Evolutionary conservation across 2,329 filamentous ascomycete genomes (phyloP).

Genomic region (Xylaria sp.): DNA sequence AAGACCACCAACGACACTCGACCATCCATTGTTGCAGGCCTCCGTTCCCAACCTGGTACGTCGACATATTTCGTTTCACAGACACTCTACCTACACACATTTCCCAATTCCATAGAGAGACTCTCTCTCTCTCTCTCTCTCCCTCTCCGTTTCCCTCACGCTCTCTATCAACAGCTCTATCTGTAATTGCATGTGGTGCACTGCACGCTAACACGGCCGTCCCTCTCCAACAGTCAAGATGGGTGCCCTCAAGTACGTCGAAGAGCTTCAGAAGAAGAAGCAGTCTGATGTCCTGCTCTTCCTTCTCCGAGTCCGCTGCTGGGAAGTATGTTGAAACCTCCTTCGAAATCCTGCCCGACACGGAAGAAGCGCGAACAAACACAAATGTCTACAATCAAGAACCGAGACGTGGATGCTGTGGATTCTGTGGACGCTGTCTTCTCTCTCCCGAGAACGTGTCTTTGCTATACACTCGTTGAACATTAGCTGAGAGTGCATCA

Average conservation of each 20-base stretch:
- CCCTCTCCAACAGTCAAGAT: slow-evolving; percentile 70
- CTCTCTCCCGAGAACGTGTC: slow-evolving; percentile 57
- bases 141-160: too few species aligned
- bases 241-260: slow-evolving; percentile 99
- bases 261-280: slow-evolving; percentile 99
- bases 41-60: slow-evolving; percentile 51
- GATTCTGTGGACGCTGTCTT: slow-evolving; percentile 51
- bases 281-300: slow-evolving; percentile 99
- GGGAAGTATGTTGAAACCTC: slow-evolving; percentile 83
- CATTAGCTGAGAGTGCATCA: slow-evolving; percentile 99
- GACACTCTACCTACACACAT: too few species aligned
- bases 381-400: slow-evolving; percentile 45
- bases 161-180: background rate
- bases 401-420: slow-evolving; percentile 49
- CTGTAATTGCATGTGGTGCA: background rate
- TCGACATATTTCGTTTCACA: slow-evolving; percentile 17
- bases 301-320: slow-evolving; percentile 99
- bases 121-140: background rate
- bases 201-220: slow-evolving; percentile 40
- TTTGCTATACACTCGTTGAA: slow-evolving; percentile 99
- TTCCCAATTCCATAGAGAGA: background rate
- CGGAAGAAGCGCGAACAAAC: slow-evolving; percentile 43
- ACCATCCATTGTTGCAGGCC: slow-evolving; percentile 52
- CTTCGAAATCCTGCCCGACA: slow-evolving; percentile 41
- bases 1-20: slow-evolving; percentile 47